A percentile compares a stretch with the other conserved stretches of the same genome.
Conservation (phyloP, 2,329 filamentous ascomycete species). For the Fusarium protoensiforme region DNA sequence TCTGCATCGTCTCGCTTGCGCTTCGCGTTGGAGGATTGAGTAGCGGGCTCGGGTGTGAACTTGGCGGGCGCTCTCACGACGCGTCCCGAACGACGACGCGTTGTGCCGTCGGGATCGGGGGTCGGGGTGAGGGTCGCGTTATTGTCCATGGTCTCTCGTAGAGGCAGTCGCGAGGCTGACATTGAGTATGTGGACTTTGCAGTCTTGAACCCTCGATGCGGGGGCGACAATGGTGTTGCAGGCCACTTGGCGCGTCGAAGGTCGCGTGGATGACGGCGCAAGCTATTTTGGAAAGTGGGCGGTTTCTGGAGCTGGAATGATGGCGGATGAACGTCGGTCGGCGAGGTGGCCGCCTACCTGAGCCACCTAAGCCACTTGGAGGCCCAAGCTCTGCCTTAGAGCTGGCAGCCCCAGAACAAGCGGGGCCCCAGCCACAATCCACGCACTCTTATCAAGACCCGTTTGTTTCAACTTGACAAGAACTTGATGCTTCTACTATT, state of each 20-base stretch:
- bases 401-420: constrained; percentile 9
- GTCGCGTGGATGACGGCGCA: constrained; percentile 43
- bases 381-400: not conserved
- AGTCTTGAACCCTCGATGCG: constrained; percentile 41
- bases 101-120: constrained; percentile 61
- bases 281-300: constrained; percentile 43
- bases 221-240: constrained; percentile 44
- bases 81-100: constrained; percentile 76
- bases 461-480: not conserved
- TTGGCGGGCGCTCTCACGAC: constrained; percentile 70
- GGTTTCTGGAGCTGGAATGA: constrained; percentile 17
- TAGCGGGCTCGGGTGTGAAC: constrained; percentile 62
- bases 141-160: constrained; percentile 60
- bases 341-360: constrained; percentile 13
- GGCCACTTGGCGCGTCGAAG: constrained; percentile 45
- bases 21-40: constrained; percentile 60
- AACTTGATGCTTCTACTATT: not conserved
- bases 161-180: constrained; percentile 33
- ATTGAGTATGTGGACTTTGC: constrained; percentile 30
- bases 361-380: constrained; percentile 3
- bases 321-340: constrained; percentile 44
- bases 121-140: constrained; percentile 60
- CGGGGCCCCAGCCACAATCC: constrained; percentile 31
- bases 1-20: constrained; percentile 66
- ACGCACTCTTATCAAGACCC: constrained; percentile 6